Evolutionary conservation across 805 yeast species (phyloP).

Genomic region (Hanseniaspora meyeri): DNA sequence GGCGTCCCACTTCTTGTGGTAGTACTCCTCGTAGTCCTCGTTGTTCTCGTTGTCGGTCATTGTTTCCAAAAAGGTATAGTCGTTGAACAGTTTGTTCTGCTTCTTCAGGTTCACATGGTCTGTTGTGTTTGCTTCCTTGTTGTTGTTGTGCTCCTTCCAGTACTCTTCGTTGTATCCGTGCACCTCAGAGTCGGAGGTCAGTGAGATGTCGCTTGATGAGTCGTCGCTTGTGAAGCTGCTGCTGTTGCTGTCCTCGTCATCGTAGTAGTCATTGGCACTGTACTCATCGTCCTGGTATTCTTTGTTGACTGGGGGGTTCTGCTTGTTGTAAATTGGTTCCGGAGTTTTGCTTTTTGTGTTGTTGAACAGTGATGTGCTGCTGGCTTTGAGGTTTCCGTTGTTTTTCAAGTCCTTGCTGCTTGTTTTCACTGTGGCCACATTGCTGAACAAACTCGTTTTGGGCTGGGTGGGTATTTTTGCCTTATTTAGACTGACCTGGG

Average conservation of each 20-base stretch:
- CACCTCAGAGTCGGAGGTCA: constrained; percentile 22
- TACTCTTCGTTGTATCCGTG: constrained; percentile 17
- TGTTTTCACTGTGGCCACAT: background rate
- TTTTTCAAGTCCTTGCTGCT: background rate
- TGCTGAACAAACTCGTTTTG: constrained; percentile 2
- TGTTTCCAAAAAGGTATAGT: background rate
- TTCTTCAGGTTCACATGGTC: background rate
- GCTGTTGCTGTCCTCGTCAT: background rate
- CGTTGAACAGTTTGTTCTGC: background rate
- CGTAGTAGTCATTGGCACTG: background rate
- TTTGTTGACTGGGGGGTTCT: constrained; percentile 7
- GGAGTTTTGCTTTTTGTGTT: background rate
- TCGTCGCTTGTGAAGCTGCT: constrained; percentile 7
- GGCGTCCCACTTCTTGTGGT: constrained; percentile 12
- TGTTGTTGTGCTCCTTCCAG: constrained; percentile 10
- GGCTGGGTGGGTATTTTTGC: background rate
- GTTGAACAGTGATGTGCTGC: background rate
- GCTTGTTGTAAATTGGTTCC: background rate
- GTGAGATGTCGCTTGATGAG: constrained; percentile 19
- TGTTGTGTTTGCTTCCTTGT: background rate
- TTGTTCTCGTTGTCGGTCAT: constrained; percentile 1
- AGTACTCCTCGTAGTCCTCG: constrained; percentile 1
- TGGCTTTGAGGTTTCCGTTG: background rate
- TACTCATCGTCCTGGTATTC: constrained; percentile 4
- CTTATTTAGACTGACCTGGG: background rate